These are phyloP conservation scores for Penicillium canariense DNA, from an alignment of 495 filamentous ascomycete genomes.

Conservation along the genomic window DNA sequence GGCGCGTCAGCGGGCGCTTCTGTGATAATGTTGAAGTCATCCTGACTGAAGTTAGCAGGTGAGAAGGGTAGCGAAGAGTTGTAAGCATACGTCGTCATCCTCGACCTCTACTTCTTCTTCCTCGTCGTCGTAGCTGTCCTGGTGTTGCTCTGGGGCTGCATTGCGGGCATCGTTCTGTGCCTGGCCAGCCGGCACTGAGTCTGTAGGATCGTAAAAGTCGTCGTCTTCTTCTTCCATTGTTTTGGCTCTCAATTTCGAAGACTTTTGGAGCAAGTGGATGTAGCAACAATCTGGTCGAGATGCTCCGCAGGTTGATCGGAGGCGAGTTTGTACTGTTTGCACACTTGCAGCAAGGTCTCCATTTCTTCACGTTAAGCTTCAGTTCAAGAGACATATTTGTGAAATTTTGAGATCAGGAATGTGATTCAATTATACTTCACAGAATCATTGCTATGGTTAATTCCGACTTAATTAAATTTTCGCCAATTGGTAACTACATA, in stretches of 20 bases:
- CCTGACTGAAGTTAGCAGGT: conserved; percentile 15
- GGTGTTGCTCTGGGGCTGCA: conserved; percentile 17
- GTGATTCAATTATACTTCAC: too few relatives aligned
- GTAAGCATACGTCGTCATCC: conserved; percentile 54
- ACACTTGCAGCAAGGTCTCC: neutral
- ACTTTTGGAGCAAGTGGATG: conserved; percentile 13
- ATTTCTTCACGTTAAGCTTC: neutral
- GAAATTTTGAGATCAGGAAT: neutral
- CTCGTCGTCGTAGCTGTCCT: conserved; percentile 61
- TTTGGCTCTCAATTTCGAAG: conserved; percentile 11
- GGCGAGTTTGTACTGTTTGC: conserved; percentile 42
- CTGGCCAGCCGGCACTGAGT: conserved; percentile 35
- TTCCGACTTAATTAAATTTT: too few relatives aligned
- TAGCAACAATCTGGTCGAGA: conserved; percentile 17
- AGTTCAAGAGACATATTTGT: neutral
- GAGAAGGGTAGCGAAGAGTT: neutral
- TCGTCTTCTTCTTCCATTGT: conserved; percentile 54
- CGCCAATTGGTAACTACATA: too few relatives aligned
- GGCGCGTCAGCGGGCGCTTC: conserved; percentile 76
- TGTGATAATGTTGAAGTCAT: conserved; percentile 96
- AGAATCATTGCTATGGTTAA: too few relatives aligned
- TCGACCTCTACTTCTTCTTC: conserved; percentile 74
- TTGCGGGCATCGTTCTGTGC: conserved; percentile 25
- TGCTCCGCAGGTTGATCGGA: conserved; percentile 21
- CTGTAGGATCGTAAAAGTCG: conserved; percentile 53